A percentile compares a stretch with the other conserved stretches of the same genome.
Evolutionary conservation across 2,329 filamentous ascomycete species (phyloP).

Genomic region (Stenocarpella maydis): DNA sequence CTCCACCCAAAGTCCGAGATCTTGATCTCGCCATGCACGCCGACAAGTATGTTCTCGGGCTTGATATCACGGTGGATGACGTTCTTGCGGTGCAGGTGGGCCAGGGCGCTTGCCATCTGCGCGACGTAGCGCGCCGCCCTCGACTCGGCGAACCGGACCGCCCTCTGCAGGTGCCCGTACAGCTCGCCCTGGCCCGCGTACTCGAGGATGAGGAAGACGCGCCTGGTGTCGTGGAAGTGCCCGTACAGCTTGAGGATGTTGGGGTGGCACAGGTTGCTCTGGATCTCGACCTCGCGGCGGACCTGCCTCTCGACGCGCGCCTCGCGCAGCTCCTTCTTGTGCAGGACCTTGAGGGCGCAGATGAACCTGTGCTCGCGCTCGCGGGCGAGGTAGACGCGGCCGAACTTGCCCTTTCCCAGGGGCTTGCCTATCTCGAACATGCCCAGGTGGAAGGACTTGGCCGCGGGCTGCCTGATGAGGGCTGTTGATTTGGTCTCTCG

Average conservation of each 20-base stretch:
- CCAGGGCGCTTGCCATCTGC: conserved; percentile 65
- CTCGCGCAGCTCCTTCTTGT: conserved; percentile 74
- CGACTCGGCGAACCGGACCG: conserved; percentile 67
- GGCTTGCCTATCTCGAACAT: conserved; percentile 82
- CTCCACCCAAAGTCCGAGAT: conserved; percentile 44
- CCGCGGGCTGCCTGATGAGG: not conserved
- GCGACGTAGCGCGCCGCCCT: conserved; percentile 76
- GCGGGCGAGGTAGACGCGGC: conserved; percentile 75
- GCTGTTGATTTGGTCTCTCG: not conserved
- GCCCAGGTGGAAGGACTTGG: conserved; percentile 51
- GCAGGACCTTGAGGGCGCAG: conserved; percentile 75
- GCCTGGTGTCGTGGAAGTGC: conserved; percentile 76
- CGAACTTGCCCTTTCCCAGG: conserved; percentile 77
- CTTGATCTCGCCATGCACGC: conserved; percentile 42
- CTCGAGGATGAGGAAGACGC: conserved; percentile 76
- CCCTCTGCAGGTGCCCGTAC: conserved; percentile 75
- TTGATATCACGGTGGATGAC: conserved; percentile 45
- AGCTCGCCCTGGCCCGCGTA: conserved; percentile 72
- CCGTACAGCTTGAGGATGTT: conserved; percentile 70
- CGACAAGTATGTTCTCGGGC: conserved; percentile 47
- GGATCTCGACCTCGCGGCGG: conserved; percentile 76
- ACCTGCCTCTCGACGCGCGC: conserved; percentile 76
- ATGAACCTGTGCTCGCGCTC: conserved; percentile 73
- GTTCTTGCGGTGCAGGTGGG: conserved; percentile 44
- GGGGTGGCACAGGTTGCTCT: conserved; percentile 75